phyloP scores from a whole-genome alignment of 768 basidiomycete genomes.

The Russula abietina region DNA sequence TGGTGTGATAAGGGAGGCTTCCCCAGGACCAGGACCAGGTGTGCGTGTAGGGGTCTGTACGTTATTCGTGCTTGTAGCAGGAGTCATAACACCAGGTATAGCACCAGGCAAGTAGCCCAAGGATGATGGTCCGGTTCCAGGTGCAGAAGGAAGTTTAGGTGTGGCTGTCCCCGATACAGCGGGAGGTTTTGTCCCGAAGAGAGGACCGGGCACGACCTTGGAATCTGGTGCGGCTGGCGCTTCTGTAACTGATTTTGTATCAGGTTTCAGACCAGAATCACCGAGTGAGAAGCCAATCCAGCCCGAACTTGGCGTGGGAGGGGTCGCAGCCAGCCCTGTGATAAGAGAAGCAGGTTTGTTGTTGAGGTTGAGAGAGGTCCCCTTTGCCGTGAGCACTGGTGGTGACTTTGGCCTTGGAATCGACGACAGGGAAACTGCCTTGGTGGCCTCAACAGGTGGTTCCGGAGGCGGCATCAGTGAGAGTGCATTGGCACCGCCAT shows the following conservation, averaged over 20 bases:
- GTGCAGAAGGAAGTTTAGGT: slow-evolving; percentile 3
- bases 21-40: too few species aligned
- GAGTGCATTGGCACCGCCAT: background rate
- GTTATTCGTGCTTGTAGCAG: background rate
- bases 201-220: background rate
- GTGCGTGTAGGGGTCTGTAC: background rate
- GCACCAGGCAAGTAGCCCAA: background rate
- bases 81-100: background rate
- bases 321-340: background rate
- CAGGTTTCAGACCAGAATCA: background rate
- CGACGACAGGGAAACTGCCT: slow-evolving; percentile 24
- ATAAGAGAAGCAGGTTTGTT: background rate
- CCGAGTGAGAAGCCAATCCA: slow-evolving; percentile 2
- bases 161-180: background rate
- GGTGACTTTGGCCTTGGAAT: slow-evolving; percentile 45
- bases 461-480: slow-evolving; percentile 13
- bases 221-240: background rate
- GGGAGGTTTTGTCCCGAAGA: background rate
- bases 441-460: slow-evolving; percentile 4
- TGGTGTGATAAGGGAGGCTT: slow-evolving; percentile 1
- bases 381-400: slow-evolving; percentile 8
- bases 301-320: background rate
- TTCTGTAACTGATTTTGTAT: background rate
- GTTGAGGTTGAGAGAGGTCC: background rate
- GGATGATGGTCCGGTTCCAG: slow-evolving; percentile 24